Evolutionary conservation across 768 basidiomycete species (phyloP).

Genomic region (Ramaria sp.): DNA sequence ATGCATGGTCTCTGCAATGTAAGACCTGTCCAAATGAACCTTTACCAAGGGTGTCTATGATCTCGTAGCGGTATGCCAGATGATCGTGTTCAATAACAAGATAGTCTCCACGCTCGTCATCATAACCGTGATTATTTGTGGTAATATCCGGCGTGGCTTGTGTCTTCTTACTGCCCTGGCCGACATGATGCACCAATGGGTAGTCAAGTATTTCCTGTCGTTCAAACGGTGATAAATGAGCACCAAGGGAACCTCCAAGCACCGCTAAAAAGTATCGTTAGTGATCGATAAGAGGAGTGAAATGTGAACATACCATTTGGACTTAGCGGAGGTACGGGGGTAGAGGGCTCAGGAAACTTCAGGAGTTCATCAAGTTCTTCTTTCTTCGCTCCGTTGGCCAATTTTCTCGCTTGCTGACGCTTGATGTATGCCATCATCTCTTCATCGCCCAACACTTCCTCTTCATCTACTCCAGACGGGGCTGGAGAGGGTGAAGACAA

Average conservation of each 20-base stretch:
- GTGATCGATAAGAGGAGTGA: background rate
- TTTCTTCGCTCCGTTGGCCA: constrained; percentile 73
- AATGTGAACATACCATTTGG: constrained; percentile 50
- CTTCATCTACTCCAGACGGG: constrained; percentile 65
- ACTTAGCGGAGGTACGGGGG: constrained; percentile 52
- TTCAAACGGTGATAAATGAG: constrained; percentile 79
- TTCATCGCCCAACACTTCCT: constrained; percentile 83
- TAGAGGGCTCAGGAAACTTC: constrained; percentile 84
- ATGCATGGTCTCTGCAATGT: constrained; percentile 89
- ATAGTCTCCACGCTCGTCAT: constrained; percentile 98
- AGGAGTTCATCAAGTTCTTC: constrained; percentile 82
- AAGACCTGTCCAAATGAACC: constrained; percentile 98
- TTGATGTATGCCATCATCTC: constrained; percentile 95
- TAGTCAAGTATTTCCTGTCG: constrained; percentile 86
- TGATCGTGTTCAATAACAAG: constrained; percentile 85
- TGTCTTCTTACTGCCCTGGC: constrained; percentile 76
- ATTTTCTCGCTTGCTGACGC: constrained; percentile 79
- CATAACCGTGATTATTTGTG: constrained; percentile 87
- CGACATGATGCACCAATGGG: constrained; percentile 72
- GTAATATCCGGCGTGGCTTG: constrained; percentile 58
- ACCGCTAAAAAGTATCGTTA: constrained; percentile 33
- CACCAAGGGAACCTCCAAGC: constrained; percentile 52
- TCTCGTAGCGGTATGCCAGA: constrained; percentile 93
- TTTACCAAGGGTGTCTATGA: constrained; percentile 87
- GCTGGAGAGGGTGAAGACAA: constrained; percentile 79